A percentile compares a stretch with the other conserved stretches of the same genome.
Conservation (phyloP, 352 stramenopile genomes). For the Phytophthora foliorum region DNA sequence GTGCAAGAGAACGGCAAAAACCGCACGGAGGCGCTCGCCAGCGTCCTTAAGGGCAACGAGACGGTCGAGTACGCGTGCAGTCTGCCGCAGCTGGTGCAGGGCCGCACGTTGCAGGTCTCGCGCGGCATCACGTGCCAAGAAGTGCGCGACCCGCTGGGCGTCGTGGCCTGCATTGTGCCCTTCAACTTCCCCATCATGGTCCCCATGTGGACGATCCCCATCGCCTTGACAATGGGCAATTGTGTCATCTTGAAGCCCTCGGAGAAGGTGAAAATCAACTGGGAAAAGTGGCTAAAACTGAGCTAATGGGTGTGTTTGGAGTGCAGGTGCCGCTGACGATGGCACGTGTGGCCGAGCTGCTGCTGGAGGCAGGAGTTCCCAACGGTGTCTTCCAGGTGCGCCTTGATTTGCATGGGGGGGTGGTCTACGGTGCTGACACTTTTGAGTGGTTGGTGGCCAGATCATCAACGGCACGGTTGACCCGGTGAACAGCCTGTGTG, state of each 20-base stretch:
- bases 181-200: constrained; percentile 99
- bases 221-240: constrained; percentile 97
- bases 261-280: constrained; percentile 90
- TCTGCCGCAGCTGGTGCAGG: constrained; percentile 93
- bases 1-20: constrained; percentile 98
- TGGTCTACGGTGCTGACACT: background rate
- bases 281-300: background rate
- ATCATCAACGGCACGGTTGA: constrained; percentile 95
- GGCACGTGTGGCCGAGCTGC: constrained; percentile 86
- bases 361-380: constrained; percentile 94
- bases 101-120: constrained; percentile 88
- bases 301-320: background rate
- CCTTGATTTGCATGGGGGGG: background rate
- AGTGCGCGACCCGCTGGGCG: constrained; percentile 92
- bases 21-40: constrained; percentile 96
- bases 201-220: constrained; percentile 98
- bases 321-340: constrained; percentile 93
- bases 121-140: constrained; percentile 95
- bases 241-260: constrained; percentile 98
- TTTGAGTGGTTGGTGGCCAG: constrained; percentile 38
- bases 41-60: constrained; percentile 98
- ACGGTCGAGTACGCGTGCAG: constrained; percentile 98
- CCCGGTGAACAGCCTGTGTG: constrained; percentile 93
- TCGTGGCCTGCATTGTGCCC: constrained; percentile 94
- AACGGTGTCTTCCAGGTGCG: constrained; percentile 93